These are phyloP conservation scores for Zopfia rhizophila DNA, from an alignment of 2,329 filamentous ascomycete species.

Conservation along the genomic window DNA sequence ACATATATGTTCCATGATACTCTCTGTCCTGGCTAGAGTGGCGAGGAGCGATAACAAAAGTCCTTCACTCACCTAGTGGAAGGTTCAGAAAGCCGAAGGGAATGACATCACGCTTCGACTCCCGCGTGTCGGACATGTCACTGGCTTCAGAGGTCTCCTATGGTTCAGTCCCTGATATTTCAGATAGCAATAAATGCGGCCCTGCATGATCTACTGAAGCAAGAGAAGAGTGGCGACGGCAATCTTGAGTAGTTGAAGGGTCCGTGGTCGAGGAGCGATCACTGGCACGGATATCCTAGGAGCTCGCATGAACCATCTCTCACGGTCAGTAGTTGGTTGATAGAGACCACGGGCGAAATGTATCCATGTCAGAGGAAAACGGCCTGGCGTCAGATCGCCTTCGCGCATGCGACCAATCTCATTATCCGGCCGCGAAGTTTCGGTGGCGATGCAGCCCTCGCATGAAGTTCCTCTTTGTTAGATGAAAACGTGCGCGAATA, in stretches of 20 bases:
- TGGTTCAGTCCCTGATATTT: no score
- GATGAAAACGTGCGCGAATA: constrained; percentile 9
- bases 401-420: no score
- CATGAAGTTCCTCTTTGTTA: constrained; percentile 18
- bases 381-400: constrained; percentile 16
- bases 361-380: constrained; percentile 11
- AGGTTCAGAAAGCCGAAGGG: no score
- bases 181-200: no score
- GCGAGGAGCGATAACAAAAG: no score
- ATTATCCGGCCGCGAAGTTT: constrained; percentile 10
- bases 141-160: no score
- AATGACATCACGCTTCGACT: no score
- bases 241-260: constrained; percentile 25
- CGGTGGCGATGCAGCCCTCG: constrained; percentile 19
- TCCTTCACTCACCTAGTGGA: no score
- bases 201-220: constrained; percentile 5
- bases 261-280: constrained; percentile 12
- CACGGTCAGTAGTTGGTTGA: constrained; percentile 8
- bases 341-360: constrained; percentile 15
- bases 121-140: no score
- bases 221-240: constrained; percentile 13
- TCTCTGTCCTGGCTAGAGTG: no score
- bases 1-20: no score
- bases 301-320: constrained; percentile 12
- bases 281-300: constrained; percentile 7